Evolutionary conservation across 306 rosid species (phyloP), one percentile per base, ranked within the genome.

Genomic region (Oemleria cerasiformis): DNA sequence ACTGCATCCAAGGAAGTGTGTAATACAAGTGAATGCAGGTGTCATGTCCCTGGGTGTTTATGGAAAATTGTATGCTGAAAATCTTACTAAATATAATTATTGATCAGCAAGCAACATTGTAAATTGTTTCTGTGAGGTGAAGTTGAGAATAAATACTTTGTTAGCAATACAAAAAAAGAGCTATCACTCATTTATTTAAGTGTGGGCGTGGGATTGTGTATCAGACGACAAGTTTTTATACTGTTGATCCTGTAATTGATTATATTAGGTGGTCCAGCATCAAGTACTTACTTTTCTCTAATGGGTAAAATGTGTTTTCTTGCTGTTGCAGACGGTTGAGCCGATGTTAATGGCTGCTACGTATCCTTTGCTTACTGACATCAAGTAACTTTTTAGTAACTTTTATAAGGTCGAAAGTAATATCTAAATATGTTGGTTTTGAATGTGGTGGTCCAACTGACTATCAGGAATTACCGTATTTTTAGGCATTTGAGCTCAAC

Each of bases 261-360:
- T n/a, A n/a, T n/a, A n/a, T n/a, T n/a, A n/a, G n/a, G n/a, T n/a
- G n/a, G n/a, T n/a, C 40, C 42, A 63, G 5, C 55, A 65, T 25
- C 41, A 53, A 23, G 56, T 65, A 16, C 59, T 1, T 71, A 44
- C 34, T 56, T 2, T 78, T 51, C 21, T 68, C 30, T 69, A 23
- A 55, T 5, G 12, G 40, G 5, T 21, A 21, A 54, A 55, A 9
- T 70, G 17, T 55, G 41, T 70, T 69, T 23, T 23, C 16, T 83
- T 79, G 73, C 13, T 67, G 49, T 30, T 86, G 87, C 96, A 94
- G 97, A 94, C 89, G 92, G 91, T 86, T 81, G 97, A 89, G 80
- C 87, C 98, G 70, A 86, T 94, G 72, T 63, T 94, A 66, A 94
- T 84, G 88, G 96, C 96, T 67, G 97, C 96, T 41, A 68, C 75